Percentiles rank a stretch among this genome's conserved stretches.
phyloP scores from a whole-genome alignment of 1,284 basidiomycete genomes.

The Ustilago crameri region DNA sequence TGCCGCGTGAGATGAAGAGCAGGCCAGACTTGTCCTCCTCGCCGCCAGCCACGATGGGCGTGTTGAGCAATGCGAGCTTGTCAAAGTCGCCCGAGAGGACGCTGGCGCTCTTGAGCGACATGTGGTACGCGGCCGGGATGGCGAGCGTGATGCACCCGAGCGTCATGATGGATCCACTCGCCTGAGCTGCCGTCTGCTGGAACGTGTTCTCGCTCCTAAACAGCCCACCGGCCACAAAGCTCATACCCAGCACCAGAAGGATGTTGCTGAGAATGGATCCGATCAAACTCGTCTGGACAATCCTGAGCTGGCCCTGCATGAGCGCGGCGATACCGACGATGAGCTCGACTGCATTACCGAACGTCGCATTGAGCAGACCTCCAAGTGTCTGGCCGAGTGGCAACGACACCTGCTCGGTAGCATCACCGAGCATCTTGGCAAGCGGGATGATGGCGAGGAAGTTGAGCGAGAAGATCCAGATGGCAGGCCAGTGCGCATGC shows the following conservation, averaged over 20 bases:
- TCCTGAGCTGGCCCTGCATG: conserved; percentile 74
- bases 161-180: conserved; percentile 76
- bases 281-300: conserved; percentile 65
- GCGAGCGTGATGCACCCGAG: conserved; percentile 88
- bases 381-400: conserved; percentile 65
- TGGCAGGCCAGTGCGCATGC: conserved; percentile 58
- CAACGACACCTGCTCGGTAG: conserved; percentile 64
- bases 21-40: conserved; percentile 47
- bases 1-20: conserved; percentile 66
- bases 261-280: conserved; percentile 66
- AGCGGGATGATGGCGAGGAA: conserved; percentile 67
- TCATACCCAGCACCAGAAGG: conserved; percentile 64
- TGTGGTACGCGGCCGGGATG: conserved; percentile 87
- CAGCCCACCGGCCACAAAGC: conserved; percentile 67
- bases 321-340: conserved; percentile 77
- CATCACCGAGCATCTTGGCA: conserved; percentile 67
- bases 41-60: conserved; percentile 12
- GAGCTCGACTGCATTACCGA: conserved; percentile 67
- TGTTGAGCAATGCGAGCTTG: conserved; percentile 35
- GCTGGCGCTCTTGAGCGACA: conserved; percentile 48
- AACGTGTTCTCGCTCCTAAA: conserved; percentile 61
- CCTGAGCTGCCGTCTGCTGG: conserved; percentile 67
- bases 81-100: conserved; percentile 63
- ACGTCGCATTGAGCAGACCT: conserved; percentile 67
- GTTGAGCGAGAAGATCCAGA: conserved; percentile 64